Percentiles rank a stretch among this genome's conserved stretches.
Conservation (phyloP, 192 early-diverging fungal genomes). For the Ambispora gerdemannii region DNA sequence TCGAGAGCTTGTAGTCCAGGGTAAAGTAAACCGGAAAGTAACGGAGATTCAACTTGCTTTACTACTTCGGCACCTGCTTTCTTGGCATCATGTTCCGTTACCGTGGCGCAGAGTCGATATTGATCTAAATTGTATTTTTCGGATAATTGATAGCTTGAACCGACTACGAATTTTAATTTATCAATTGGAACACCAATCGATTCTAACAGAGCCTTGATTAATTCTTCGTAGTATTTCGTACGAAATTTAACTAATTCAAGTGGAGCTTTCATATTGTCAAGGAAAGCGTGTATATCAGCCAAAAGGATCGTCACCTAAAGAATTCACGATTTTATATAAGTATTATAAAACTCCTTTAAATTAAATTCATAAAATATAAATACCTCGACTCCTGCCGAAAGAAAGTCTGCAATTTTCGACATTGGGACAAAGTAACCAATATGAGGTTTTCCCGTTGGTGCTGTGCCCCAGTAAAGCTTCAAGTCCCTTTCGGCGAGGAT, state of each 20-base stretch:
- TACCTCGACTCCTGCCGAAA: conserved; percentile 86
- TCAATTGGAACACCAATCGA: conserved; percentile 94
- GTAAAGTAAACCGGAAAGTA: conserved; percentile 94
- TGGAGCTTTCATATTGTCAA: conserved; percentile 98
- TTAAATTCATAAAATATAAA: conserved; percentile 20
- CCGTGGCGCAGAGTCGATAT: conserved; percentile 78
- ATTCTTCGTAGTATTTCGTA: conserved; percentile 88
- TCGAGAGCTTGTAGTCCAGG: conserved; percentile 97
- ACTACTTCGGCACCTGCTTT: conserved; percentile 99
- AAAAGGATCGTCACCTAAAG: conserved; percentile 81
- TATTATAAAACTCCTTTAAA: conserved; percentile 4
- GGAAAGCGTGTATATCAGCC: conserved; percentile 95
- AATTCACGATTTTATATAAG: too few relatives aligned
- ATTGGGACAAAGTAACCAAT: conserved; percentile 98
- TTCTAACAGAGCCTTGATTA: conserved; percentile 86
- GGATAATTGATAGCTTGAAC: conserved; percentile 87
- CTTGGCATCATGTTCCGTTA: conserved; percentile 94
- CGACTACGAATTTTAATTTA: conserved; percentile 87
- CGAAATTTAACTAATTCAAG: conserved; percentile 85
- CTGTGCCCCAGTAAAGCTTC: conserved; percentile 97
- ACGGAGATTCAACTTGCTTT: conserved; percentile 87
- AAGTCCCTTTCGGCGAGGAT: conserved; percentile 85
- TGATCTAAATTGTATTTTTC: conserved; percentile 88
- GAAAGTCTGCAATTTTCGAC: conserved; percentile 96
- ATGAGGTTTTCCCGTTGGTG: conserved; percentile 93